Evolutionary conservation across 2,329 filamentous ascomycete genomes (phyloP), one percentile per base, ranked within the genome.

Genomic region (Drechslerella coelobrocha): DNA sequence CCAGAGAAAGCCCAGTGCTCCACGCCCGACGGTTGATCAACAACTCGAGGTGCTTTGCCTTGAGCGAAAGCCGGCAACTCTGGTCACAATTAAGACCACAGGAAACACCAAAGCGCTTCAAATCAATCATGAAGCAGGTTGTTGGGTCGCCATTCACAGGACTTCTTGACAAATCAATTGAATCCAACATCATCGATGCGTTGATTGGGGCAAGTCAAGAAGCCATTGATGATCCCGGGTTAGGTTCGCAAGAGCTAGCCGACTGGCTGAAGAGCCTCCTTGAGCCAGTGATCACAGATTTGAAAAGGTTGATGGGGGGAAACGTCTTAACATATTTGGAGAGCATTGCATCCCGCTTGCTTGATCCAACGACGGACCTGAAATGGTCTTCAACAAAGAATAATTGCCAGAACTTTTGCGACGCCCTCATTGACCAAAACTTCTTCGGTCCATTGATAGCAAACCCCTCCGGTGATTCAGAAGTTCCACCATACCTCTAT

Each of bases 91-190:
- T 43, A 2, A 51, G 34, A 5, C 26, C 14, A 2, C 34, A 48
- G 31, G 19, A 29, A 14, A 9, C 12, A 29, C 73, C 55, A 1
- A 80, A 79, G 65, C 76, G 78, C 34, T 79, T 78, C 74, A 79
- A 79, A 43, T 76, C 76, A 27, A 73, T 80, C 47, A 77, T 81
- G 77, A 81, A 81, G 61, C 79, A 81, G 71, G 76, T 81, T 6
- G 77, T 80, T 3, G 80, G 80, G 0, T 75, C 73, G 0, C 76
- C 79, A 2, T 81, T 81, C 53, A 76, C 73, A 2, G 77, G 78
- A 3, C 39, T 76, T 9, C 74, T 78, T 2, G 31, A 74, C 17
- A 51, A 75, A 3, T 7, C 19, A 12, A 8, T 51, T 27, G 39
- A 73, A 7, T 45, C 68, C 2, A 77, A 79, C 0, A 74, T 80